phyloP scores from a whole-genome alignment of 768 basidiomycete genomes.

The Scleroderma bovista region DNA sequence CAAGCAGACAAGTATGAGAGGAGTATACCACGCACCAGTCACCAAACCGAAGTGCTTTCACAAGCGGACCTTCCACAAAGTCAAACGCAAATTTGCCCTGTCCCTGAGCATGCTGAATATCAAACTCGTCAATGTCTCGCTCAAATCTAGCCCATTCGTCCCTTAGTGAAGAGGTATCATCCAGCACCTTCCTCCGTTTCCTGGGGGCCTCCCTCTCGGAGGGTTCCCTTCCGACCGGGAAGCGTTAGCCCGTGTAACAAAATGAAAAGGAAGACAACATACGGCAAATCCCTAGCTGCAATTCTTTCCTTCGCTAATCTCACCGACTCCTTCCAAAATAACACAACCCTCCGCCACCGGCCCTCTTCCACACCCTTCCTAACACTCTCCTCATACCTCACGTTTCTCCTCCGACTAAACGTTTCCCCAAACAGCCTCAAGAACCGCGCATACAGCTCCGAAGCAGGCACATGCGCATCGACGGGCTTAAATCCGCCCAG shows the following conservation, averaged over 20 bases:
- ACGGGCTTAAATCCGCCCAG: constrained; percentile 96
- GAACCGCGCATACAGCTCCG: constrained; percentile 66
- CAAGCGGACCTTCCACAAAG: constrained; percentile 94
- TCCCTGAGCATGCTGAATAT: constrained; percentile 81
- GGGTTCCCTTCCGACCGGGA: constrained; percentile 13
- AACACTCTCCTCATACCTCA: constrained; percentile 76
- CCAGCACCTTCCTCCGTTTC: constrained; percentile 65
- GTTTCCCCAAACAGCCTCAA: constrained; percentile 76
- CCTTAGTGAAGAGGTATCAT: constrained; percentile 31
- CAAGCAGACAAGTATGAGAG: too few species aligned
- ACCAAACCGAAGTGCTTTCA: constrained; percentile 81
- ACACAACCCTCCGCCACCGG: constrained; percentile 81
- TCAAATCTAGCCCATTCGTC: constrained; percentile 66
- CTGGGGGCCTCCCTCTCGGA: constrained; percentile 45
- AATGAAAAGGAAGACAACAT: neutral
- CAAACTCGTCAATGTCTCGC: constrained; percentile 69
- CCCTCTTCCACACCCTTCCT: constrained; percentile 75
- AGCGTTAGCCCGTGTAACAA: too few species aligned
- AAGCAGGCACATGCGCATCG: constrained; percentile 76
- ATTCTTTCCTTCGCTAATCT: constrained; percentile 67
- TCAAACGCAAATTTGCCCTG: constrained; percentile 89
- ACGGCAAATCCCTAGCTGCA: constrained; percentile 27
- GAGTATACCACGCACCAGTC: constrained; percentile 86
- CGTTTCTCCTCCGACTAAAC: constrained; percentile 88
- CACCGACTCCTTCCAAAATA: constrained; percentile 77